phyloP scores from a whole-genome alignment of 305 asterid genomes.

The Ruellia speciosa region DNA sequence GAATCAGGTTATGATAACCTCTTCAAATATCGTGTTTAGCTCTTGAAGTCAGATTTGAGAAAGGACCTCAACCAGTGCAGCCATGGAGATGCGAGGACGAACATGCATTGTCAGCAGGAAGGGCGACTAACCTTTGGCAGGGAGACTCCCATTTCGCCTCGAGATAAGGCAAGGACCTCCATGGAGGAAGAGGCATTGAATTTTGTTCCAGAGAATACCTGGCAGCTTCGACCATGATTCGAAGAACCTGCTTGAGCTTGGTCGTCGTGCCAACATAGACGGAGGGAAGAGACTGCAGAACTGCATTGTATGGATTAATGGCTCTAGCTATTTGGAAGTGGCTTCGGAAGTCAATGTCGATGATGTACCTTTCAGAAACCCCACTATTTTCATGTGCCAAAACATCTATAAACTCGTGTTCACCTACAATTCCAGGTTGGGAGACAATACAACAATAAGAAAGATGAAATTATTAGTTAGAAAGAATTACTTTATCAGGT shows the following conservation, averaged over 20 bases:
- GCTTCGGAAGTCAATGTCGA: constrained; percentile 45
- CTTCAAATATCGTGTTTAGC: too few relatives aligned
- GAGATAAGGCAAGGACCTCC: constrained; percentile 44
- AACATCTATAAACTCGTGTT: constrained; percentile 45
- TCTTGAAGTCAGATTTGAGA: constrained; percentile 25
- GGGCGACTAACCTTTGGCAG: constrained; percentile 22
- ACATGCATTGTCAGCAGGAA: constrained; percentile 11
- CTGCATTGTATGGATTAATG: constrained; percentile 30
- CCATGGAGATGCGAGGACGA: constrained; percentile 23
- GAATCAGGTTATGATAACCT: too few relatives aligned
- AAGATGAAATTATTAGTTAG: not conserved
- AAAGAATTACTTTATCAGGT: too few relatives aligned
- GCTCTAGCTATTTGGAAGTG: constrained; percentile 56
- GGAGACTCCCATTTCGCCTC: constrained; percentile 50
- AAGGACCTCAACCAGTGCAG: constrained; percentile 31
- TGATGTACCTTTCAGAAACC: constrained; percentile 28
- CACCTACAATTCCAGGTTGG: constrained; percentile 27
- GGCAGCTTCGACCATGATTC: constrained; percentile 41
- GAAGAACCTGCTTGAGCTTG: constrained; percentile 32
- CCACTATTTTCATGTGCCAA: constrained; percentile 19
- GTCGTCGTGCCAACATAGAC: constrained; percentile 32
- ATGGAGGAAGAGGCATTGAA: constrained; percentile 52
- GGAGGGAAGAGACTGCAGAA: constrained; percentile 32
- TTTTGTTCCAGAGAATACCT: constrained; percentile 37
- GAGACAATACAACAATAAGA: not conserved